A percentile compares a stretch with the other conserved stretches of the same genome.
Evolutionary conservation across 225 moss, liverwort and hornwort species (phyloP).

Genomic region (Marchantia polymorpha): DNA sequence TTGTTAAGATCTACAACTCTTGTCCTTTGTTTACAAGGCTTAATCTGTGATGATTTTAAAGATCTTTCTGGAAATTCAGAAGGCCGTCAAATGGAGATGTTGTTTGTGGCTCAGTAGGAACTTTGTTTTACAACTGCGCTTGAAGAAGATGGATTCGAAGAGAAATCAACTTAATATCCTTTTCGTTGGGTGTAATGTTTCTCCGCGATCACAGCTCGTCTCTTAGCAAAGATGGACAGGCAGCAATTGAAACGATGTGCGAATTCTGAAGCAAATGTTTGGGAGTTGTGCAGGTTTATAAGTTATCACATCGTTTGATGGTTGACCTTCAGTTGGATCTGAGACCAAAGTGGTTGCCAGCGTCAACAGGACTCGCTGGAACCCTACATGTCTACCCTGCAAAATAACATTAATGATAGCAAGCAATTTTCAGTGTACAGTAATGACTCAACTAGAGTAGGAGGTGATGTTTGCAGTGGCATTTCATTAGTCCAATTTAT

Average conservation of each 20-base stretch:
- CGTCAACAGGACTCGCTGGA: not conserved
- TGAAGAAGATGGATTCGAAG: too few relatives aligned
- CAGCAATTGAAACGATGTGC: not conserved
- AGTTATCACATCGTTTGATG: not conserved
- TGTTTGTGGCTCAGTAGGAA: too few relatives aligned
- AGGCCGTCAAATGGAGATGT: too few relatives aligned
- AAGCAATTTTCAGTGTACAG: slow-evolving; percentile 14
- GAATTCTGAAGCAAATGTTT: not conserved
- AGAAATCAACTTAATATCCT: not conserved
- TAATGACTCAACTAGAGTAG: slow-evolving; percentile 3
- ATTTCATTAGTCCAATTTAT: slow-evolving; percentile 1
- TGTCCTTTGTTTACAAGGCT: too few relatives aligned
- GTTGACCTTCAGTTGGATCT: not conserved
- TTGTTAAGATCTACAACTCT: too few relatives aligned
- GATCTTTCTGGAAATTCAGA: too few relatives aligned
- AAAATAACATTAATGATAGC: too few relatives aligned
- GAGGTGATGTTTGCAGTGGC: slow-evolving; percentile 6
- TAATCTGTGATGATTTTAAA: too few relatives aligned
- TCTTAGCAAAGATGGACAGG: too few relatives aligned
- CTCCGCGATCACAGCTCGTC: too few relatives aligned
- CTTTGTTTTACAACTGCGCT: too few relatives aligned
- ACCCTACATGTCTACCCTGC: not conserved
- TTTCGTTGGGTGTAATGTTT: not conserved
- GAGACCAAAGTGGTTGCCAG: not conserved
- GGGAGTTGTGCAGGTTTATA: slow-evolving; percentile 1